Evolutionary conservation across 768 basidiomycete genomes (phyloP), one percentile per base, ranked within the genome.

Genomic region (Suillus weaverae): DNA sequence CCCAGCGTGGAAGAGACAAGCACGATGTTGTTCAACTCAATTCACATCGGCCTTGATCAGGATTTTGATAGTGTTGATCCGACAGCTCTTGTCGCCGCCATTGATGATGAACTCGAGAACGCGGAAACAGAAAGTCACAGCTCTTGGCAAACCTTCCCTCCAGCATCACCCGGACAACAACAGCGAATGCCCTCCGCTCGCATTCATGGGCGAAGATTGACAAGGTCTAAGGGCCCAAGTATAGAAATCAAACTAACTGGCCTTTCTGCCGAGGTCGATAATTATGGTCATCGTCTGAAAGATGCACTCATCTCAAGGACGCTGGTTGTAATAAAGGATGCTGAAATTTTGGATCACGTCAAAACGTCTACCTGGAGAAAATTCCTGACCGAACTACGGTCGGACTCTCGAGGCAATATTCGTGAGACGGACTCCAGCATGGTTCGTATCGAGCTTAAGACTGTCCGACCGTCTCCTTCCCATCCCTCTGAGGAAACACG

Each of bases 341-440:
- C 94, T 22, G 94, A 97, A 76, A 97, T 99, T 65, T 79, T 99
- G 60, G 97, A 99, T 75, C 96, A 97, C 72, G 95, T 99, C 82
- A 95, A 93, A 81, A 96, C 95, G 0, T 98, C 95, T 10, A 98
- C 97, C 0, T 99, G 97, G 97, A 92, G 89, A 79, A 99, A 97
- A 75, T 99, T 99, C 75, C 79, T 99, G 65, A 96, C 95, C 4
- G 87, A 88, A 62, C 82, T 97, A 72, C 86, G 90, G 44, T 84
- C 90, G 8, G 95, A 97, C 77, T 88, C 92, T 18, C 86, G 86
- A 62, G 97, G 97, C 0, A 93, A 96, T 72, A 79, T 95, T 14
- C 85, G 95, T 39, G 95, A 97, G 78, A 95, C 92, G 5, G 93
- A 87, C 57, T 96, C 95, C 6, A 87, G 92, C 70, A 99, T 99